Percentiles rank a stretch among this genome's conserved stretches.
Conservation (phyloP, 2,329 filamentous ascomycete genomes). For the Bertia moriformis region DNA sequence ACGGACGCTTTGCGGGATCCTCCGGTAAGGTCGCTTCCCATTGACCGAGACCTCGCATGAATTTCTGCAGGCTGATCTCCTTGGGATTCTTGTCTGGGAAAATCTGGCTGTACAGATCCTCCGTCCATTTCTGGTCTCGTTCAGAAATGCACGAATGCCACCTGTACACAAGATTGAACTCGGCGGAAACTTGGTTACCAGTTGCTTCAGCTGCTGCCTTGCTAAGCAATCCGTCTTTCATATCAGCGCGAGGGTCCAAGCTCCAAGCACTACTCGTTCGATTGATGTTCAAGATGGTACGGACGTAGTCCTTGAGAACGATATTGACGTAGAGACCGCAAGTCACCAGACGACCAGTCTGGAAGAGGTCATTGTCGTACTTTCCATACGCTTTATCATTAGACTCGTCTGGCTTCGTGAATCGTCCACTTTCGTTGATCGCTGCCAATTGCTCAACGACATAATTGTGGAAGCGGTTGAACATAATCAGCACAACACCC, state of each 20-base stretch:
- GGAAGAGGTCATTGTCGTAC: slow-evolving; percentile 66
- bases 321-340: slow-evolving; percentile 51
- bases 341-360: slow-evolving; percentile 62
- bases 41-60: slow-evolving; percentile 28
- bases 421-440: slow-evolving; percentile 77
- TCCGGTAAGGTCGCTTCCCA: slow-evolving; percentile 27
- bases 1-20: slow-evolving; percentile 36
- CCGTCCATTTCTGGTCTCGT: slow-evolving; percentile 27
- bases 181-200: slow-evolving; percentile 33
- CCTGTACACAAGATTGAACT: slow-evolving; percentile 37
- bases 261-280: slow-evolving; percentile 11
- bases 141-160: slow-evolving; percentile 28
- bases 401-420: slow-evolving; percentile 28
- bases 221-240: slow-evolving; percentile 9
- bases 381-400: slow-evolving; percentile 43
- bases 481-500: slow-evolving; percentile 60
- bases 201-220: slow-evolving; percentile 18
- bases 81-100: slow-evolving; percentile 22
- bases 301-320: slow-evolving; percentile 34
- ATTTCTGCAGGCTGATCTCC: slow-evolving; percentile 27
- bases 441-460: slow-evolving; percentile 62
- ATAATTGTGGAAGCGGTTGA: slow-evolving; percentile 77
- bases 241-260: slow-evolving; percentile 13
- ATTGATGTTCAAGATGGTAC: slow-evolving; percentile 29
- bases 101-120: slow-evolving; percentile 17